Evolutionary conservation across 805 yeast genomes (phyloP).

Genomic region (Nakazawaea holstii): DNA sequence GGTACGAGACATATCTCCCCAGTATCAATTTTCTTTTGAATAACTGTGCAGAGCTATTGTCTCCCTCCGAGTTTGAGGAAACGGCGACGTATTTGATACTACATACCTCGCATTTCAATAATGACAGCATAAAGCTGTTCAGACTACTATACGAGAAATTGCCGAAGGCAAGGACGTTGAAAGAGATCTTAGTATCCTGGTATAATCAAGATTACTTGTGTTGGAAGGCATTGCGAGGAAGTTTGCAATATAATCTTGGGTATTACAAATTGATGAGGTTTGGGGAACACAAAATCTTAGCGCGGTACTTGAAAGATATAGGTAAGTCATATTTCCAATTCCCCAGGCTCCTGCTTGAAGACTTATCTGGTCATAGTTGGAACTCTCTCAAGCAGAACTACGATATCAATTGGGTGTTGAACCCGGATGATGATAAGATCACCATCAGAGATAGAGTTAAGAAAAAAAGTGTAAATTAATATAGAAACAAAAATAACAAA

Average conservation of each 20-base stretch:
- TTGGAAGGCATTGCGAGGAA: constrained; percentile 24
- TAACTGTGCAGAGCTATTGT: constrained; percentile 17
- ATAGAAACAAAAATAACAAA: neutral
- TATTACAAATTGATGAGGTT: constrained; percentile 32
- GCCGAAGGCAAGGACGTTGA: constrained; percentile 13
- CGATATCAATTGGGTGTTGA: constrained; percentile 27
- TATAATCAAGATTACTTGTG: constrained; percentile 24
- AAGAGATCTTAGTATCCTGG: constrained; percentile 21
- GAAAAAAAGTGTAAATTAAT: neutral
- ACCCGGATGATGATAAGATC: constrained; percentile 22
- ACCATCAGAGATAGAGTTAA: constrained; percentile 19
- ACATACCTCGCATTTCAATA: constrained; percentile 38
- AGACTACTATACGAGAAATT: constrained; percentile 24
- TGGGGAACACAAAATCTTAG: constrained; percentile 31
- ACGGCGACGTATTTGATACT: constrained; percentile 36
- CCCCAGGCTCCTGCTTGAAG: constrained; percentile 21
- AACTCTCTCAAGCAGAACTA: constrained; percentile 19
- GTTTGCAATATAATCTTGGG: constrained; percentile 13
- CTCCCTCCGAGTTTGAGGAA: constrained; percentile 30
- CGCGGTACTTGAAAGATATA: constrained; percentile 28
- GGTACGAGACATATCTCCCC: constrained; percentile 51
- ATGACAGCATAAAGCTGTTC: constrained; percentile 27
- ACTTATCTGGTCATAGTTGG: constrained; percentile 25
- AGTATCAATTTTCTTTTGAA: constrained; percentile 38
- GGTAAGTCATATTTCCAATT: constrained; percentile 34